Evolutionary conservation across 257 asterid genomes (phyloP), one percentile per base, ranked within the genome.

Genomic region (Salvia rosmarinus): DNA sequence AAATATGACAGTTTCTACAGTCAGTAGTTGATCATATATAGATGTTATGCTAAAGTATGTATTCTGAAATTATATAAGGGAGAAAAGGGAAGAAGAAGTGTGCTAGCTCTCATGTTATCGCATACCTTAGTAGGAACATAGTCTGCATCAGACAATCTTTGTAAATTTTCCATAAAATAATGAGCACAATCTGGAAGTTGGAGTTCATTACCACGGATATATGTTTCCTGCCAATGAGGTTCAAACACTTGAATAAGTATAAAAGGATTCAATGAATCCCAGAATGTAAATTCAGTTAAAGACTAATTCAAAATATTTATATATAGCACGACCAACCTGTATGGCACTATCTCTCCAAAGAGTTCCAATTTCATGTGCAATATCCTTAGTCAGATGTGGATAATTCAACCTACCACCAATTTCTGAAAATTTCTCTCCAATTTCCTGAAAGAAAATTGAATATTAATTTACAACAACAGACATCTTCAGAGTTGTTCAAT

Each of bases 151-250:
- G 96, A 87, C 61, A 95, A 66, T 80, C 98, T 88, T 46, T 81
- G 83, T 81, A 95, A 82, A 75, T 88, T 95, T 81, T 91, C 97
- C 98, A 95, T 95, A 79, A 91, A 91, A 79, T 88, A 95, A 70
- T 81, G 83, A 61, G 97, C 89, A 75, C 99, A 91, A 72, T 89
- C 99, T 21, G 99, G 99, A 81, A 95, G 92, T 74, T 95, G 98
- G 80, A 95, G 92, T 79, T 89, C 97, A 78, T 86, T 88, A 30
- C 99, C 92, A 72, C 92, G 96, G 47, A 79, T 72, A 77, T 81
- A 86, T 21, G 97, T 85, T 84, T 87, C 97, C 99, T 95, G 79
- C 62, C 70, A 83, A 74, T 72, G 58, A 83, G 71, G 64, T 39
- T 77, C 73, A 77, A 71, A 81, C 75, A 68, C 43, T 37, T 25